Percentiles rank a stretch among this genome's conserved stretches.
phyloP scores from a whole-genome alignment of 495 filamentous ascomycete genomes.

The Penicillium maclennaniae region DNA sequence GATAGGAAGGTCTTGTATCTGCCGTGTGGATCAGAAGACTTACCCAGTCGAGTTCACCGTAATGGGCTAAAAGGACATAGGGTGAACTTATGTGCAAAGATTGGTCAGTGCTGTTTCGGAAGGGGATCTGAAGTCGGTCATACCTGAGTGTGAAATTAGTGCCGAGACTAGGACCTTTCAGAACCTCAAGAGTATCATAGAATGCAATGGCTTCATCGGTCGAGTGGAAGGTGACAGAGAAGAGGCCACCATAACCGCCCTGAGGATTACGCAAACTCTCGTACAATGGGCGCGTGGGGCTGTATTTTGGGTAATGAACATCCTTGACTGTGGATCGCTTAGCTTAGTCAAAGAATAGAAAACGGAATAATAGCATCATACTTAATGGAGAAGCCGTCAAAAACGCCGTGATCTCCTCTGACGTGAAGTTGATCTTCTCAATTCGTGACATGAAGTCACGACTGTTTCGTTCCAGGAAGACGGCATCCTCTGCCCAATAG shows the following conservation, averaged over 20 bases:
- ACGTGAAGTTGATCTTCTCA: conserved; percentile 78
- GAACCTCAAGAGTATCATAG: conserved; percentile 80
- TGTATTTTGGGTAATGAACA: conserved; percentile 84
- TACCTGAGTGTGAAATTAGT: conserved; percentile 91
- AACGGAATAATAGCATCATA: conserved; percentile 19
- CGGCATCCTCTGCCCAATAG: conserved; percentile 87
- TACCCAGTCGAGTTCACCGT: conserved; percentile 85
- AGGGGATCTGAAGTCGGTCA: background rate
- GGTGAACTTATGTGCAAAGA: conserved; percentile 55
- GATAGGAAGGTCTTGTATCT: background rate
- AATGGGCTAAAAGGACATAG: conserved; percentile 90
- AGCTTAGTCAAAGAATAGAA: background rate
- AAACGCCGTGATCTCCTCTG: conserved; percentile 74
- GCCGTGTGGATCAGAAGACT: conserved; percentile 18
- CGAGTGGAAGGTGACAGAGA: conserved; percentile 74
- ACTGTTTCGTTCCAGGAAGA: conserved; percentile 95
- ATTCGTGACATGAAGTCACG: conserved; percentile 84
- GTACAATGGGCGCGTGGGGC: conserved; percentile 63
- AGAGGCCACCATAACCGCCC: conserved; percentile 87
- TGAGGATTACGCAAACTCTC: conserved; percentile 69
- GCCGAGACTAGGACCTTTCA: conserved; percentile 91
- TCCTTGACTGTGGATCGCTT: conserved; percentile 54
- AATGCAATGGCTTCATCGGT: conserved; percentile 72
- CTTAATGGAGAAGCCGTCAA: conserved; percentile 53
- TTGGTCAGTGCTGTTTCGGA: conserved; percentile 12